Conservation (phyloP, 495 filamentous ascomycete genomes). For the Penicillium egyptiacum region DNA sequence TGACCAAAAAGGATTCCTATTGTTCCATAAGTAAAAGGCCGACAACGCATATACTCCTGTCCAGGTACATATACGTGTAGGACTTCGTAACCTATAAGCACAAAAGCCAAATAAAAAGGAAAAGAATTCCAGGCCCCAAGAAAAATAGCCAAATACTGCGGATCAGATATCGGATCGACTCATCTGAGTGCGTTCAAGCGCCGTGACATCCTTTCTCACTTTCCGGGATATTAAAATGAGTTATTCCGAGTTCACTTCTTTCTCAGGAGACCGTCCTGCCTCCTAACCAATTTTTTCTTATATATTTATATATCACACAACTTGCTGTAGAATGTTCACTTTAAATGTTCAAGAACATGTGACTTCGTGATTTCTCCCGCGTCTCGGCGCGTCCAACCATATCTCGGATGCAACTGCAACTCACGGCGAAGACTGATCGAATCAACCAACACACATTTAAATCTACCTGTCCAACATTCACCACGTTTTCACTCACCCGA, state of each 20-base stretch:
- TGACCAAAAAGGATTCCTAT: not conserved
- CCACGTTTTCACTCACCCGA: constrained; percentile 18
- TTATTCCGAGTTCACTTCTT: not conserved
- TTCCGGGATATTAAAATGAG: too few relatives aligned
- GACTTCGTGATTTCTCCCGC: constrained; percentile 44
- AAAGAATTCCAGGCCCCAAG: not conserved
- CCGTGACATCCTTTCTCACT: too few relatives aligned
- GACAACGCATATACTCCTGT: not conserved
- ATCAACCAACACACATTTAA: not conserved
- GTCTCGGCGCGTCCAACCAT: constrained; percentile 28
- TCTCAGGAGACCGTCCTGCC: not conserved
- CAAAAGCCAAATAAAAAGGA: not conserved
- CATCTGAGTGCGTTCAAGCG: not conserved
- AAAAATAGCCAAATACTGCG: not conserved
- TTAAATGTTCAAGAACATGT: constrained; percentile 35
- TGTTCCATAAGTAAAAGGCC: not conserved
- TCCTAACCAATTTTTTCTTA: not conserved
- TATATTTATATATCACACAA: not conserved
- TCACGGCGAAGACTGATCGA: not conserved
- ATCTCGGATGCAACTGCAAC: constrained; percentile 3
- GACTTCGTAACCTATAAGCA: not conserved
- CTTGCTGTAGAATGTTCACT: constrained; percentile 6
- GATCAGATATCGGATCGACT: not conserved
- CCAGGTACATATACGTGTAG: not conserved
- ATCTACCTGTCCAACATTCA: not conserved